phyloP scores from a whole-genome alignment of 192 early-diverging fungal species.

The Allomyces macrogynus region DNA sequence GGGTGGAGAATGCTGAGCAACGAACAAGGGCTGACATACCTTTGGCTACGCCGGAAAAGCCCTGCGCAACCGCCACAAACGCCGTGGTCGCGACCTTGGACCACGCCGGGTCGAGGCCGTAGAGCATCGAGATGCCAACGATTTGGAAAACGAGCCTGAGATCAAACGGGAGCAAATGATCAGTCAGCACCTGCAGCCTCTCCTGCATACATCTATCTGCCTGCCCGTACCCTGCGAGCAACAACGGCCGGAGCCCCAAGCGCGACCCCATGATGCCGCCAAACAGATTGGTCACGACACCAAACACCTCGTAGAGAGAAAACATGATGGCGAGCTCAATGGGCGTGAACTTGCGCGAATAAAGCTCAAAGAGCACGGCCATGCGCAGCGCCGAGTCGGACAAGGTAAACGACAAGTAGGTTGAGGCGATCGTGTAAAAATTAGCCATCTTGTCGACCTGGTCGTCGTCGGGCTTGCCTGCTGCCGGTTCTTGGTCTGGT shows the following conservation, averaged over 20 bases:
- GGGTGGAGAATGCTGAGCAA: neutral
- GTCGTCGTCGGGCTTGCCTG: too few species aligned
- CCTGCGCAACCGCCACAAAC: constrained; percentile 17
- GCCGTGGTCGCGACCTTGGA: constrained; percentile 9
- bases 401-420: constrained; percentile 20
- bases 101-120: constrained; percentile 12
- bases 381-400: constrained; percentile 23
- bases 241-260: constrained; percentile 14
- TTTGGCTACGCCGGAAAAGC: constrained; percentile 16
- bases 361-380: constrained; percentile 21
- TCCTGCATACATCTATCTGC: too few species aligned
- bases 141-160: constrained; percentile 13
- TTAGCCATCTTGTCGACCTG: constrained; percentile 3
- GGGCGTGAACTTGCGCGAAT: constrained; percentile 12
- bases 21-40: neutral
- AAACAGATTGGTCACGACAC: constrained; percentile 20
- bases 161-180: too few species aligned
- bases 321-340: constrained; percentile 23
- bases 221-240: constrained; percentile 6
- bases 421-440: constrained; percentile 13
- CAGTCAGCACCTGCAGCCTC: too few species aligned
- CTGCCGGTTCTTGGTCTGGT: too few species aligned
- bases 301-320: constrained; percentile 19
- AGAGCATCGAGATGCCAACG: constrained; percentile 18
- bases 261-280: constrained; percentile 20